Percentiles rank a stretch among this genome's conserved stretches.
Conservation (phyloP, 2,329 filamentous ascomycete genomes). For the Sporothrix brunneoviolacea region DNA sequence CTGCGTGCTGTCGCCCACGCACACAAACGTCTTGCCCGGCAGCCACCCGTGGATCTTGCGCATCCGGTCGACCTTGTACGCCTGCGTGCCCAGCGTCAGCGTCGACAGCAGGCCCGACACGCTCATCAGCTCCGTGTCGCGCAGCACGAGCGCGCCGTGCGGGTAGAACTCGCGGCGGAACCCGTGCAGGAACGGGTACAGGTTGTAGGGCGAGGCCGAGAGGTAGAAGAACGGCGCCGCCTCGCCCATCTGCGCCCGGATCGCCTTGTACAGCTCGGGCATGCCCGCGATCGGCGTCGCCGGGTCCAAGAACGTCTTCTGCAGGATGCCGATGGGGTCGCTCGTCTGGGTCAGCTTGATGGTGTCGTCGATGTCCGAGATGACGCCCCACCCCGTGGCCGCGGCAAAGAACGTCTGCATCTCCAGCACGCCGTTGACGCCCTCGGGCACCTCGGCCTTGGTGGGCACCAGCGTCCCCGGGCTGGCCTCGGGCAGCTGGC, state of each 20-base stretch:
- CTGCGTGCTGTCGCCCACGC: constrained; percentile 87
- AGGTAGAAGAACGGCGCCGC: constrained; percentile 75
- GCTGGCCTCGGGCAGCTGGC: constrained; percentile 42
- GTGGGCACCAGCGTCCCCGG: constrained; percentile 42
- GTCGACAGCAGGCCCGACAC: constrained; percentile 71
- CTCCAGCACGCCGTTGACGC: constrained; percentile 48
- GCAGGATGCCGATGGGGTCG: constrained; percentile 71
- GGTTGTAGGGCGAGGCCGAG: constrained; percentile 87
- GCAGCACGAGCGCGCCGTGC: constrained; percentile 72
- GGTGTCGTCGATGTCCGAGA: constrained; percentile 91
- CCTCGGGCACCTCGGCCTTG: constrained; percentile 43
- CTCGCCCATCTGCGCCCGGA: constrained; percentile 45
- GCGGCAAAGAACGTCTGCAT: constrained; percentile 70
- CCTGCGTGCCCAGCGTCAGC: constrained; percentile 71
- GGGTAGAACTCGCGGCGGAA: constrained; percentile 70
- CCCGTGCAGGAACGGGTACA: constrained; percentile 75
- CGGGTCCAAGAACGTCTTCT: constrained; percentile 73
- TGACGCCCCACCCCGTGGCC: constrained; percentile 73
- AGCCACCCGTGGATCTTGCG: constrained; percentile 72
- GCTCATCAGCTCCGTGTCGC: constrained; percentile 82
- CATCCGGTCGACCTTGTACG: constrained; percentile 80
- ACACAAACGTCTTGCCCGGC: constrained; percentile 70
- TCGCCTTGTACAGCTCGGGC: constrained; percentile 71
- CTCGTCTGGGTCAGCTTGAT: constrained; percentile 86
- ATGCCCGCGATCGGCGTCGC: constrained; percentile 69